Evolutionary conservation across 2,329 filamentous ascomycete genomes (phyloP).

Genomic region (Pseudogymnoascus sp.): DNA sequence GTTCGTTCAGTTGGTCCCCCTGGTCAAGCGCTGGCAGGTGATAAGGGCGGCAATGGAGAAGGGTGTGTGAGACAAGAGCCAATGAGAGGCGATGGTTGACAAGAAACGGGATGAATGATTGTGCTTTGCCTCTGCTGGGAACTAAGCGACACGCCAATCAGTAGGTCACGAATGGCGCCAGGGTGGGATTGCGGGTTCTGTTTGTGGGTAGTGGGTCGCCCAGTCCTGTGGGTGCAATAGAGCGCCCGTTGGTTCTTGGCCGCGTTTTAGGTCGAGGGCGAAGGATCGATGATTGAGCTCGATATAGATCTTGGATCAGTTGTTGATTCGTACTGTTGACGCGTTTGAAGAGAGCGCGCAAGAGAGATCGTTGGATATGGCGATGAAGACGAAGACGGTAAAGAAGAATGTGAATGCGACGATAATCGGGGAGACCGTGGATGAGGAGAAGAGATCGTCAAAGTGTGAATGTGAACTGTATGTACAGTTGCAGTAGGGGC

Average conservation of each 20-base stretch:
- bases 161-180: background rate
- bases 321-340: background rate
- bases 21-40: slow-evolving; percentile 3
- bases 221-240: slow-evolving; percentile 4
- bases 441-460: slow-evolving; percentile 1
- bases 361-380: background rate
- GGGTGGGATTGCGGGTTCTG: background rate
- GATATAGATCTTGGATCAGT: background rate
- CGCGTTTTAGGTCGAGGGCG: slow-evolving; percentile 2
- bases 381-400: background rate
- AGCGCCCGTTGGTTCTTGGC: slow-evolving; percentile 5
- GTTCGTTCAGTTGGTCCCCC: slow-evolving; percentile 3
- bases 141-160: slow-evolving; percentile 6
- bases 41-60: background rate
- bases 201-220: background rate
- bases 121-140: background rate
- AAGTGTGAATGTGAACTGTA: slow-evolving; percentile 2
- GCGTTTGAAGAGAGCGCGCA: background rate
- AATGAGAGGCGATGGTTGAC: background rate
- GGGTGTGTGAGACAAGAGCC: background rate
- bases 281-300: background rate
- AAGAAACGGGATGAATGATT: slow-evolving; percentile 1
- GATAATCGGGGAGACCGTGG: background rate
- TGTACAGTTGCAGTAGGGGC: background rate
- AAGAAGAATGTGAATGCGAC: background rate